phyloP scores from a whole-genome alignment of 2,329 filamentous ascomycete species.

The Scytalidium lignicola region DNA sequence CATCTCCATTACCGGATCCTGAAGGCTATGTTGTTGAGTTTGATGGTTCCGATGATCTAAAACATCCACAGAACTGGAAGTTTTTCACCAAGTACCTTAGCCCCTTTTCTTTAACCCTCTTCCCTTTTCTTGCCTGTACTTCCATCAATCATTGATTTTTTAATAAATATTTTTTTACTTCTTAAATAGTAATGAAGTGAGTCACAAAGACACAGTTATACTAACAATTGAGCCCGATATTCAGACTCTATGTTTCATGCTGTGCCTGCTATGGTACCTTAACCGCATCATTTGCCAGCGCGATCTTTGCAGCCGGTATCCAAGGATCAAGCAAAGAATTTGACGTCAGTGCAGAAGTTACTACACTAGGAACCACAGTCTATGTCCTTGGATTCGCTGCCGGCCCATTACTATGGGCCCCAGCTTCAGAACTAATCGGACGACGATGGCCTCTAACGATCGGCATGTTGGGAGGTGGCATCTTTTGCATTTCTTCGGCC shows the following conservation, averaged over 20 bases:
- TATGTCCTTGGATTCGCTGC: conserved; percentile 41
- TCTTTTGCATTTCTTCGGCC: conserved; percentile 56
- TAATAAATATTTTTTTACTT: too few species aligned
- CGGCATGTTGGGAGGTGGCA: conserved; percentile 50
- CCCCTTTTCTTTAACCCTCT: neutral
- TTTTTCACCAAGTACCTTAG: neutral
- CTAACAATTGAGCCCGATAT: neutral
- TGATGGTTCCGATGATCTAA: neutral
- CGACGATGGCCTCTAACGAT: conserved; percentile 54
- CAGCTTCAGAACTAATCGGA: conserved; percentile 48
- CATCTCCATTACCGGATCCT: neutral
- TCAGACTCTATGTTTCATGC: neutral
- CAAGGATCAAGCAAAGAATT: conserved; percentile 21
- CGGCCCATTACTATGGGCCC: conserved; percentile 39
- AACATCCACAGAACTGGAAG: neutral
- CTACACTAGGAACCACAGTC: conserved; percentile 35
- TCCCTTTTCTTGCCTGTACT: too few species aligned
- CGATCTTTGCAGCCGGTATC: neutral
- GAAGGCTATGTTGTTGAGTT: neutral
- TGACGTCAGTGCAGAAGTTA: conserved; percentile 28
- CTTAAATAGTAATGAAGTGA: too few species aligned
- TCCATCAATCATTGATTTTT: too few species aligned
- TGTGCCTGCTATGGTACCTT: neutral
- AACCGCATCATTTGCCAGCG: neutral
- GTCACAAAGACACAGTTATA: neutral